A percentile compares a stretch with the other conserved stretches of the same genome.
Evolutionary conservation across 352 stramenopile species (phyloP).

Genomic region (Achlya hypogyna): DNA sequence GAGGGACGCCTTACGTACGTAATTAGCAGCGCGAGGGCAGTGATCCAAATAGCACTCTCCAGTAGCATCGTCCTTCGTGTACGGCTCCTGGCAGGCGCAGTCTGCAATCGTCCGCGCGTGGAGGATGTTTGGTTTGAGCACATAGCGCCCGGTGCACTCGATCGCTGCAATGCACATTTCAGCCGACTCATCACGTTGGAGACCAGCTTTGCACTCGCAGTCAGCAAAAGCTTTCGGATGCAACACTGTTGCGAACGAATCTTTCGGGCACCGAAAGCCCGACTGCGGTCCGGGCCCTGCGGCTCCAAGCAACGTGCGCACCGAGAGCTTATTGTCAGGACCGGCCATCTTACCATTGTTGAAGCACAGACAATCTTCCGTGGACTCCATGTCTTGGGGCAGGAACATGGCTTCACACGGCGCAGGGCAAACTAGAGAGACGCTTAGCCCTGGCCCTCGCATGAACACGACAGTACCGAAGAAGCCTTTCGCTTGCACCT

Average conservation of each 20-base stretch:
- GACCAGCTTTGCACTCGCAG: conserved; percentile 29
- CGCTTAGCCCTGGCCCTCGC: neutral
- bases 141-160: conserved; percentile 50
- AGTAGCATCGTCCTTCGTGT: conserved; percentile 52
- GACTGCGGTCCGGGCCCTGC: neutral
- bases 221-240: conserved; percentile 36
- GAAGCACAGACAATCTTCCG: conserved; percentile 58
- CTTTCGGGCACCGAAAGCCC: conserved; percentile 30
- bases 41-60: conserved; percentile 40
- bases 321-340: neutral
- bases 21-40: conserved; percentile 71
- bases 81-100: conserved; percentile 65
- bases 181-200: conserved; percentile 32
- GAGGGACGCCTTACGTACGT: conserved; percentile 36
- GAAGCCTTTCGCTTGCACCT: conserved; percentile 12
- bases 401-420: conserved; percentile 66
- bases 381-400: conserved; percentile 71
- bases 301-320: neutral
- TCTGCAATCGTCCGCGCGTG: conserved; percentile 42
- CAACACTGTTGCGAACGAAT: conserved; percentile 26
- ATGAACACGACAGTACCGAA: conserved; percentile 7
- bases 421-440: conserved; percentile 40
- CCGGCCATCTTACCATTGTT: neutral
- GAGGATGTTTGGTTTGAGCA: conserved; percentile 26
- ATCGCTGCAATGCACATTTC: conserved; percentile 34